phyloP scores from a whole-genome alignment of 371 early-diverging fungal genomes.

The Mucor mucedo region DNA sequence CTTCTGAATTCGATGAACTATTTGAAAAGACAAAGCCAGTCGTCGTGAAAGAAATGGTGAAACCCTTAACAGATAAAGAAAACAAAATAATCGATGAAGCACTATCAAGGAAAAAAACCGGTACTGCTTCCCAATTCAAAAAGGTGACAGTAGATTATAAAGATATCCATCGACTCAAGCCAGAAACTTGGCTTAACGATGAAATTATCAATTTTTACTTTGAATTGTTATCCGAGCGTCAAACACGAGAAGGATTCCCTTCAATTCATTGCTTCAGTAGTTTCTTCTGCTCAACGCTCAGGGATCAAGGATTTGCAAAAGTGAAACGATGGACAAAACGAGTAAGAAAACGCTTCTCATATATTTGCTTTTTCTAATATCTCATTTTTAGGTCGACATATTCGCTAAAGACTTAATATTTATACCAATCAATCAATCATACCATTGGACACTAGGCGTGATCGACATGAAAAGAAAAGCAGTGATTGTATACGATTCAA shows the following conservation, averaged over 20 bases:
- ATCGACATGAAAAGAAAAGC: slow-evolving; percentile 75
- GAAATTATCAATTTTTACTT: slow-evolving; percentile 94
- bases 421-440: slow-evolving; percentile 86
- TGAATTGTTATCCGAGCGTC: slow-evolving; percentile 73
- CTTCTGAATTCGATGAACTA: slow-evolving; percentile 11
- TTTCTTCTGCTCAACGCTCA: slow-evolving; percentile 82
- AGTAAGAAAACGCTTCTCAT: slow-evolving; percentile 33
- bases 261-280: slow-evolving; percentile 85
- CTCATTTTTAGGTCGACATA: slow-evolving; percentile 63
- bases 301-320: slow-evolving; percentile 72
- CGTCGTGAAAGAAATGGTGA: slow-evolving; percentile 8
- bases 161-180: slow-evolving; percentile 75
- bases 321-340: slow-evolving; percentile 87
- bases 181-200: slow-evolving; percentile 92
- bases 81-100: slow-evolving; percentile 30
- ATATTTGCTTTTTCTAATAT: neutral
- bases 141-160: slow-evolving; percentile 57
- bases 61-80: slow-evolving; percentile 42
- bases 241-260: slow-evolving; percentile 43
- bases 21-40: slow-evolving; percentile 10
- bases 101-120: slow-evolving; percentile 38
- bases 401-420: slow-evolving; percentile 82
- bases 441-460: slow-evolving; percentile 90
- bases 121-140: slow-evolving; percentile 60
- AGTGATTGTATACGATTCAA: slow-evolving; percentile 87